Conservation (phyloP, 2,329 filamentous ascomycete species). For the Diaporthe vexans region DNA sequence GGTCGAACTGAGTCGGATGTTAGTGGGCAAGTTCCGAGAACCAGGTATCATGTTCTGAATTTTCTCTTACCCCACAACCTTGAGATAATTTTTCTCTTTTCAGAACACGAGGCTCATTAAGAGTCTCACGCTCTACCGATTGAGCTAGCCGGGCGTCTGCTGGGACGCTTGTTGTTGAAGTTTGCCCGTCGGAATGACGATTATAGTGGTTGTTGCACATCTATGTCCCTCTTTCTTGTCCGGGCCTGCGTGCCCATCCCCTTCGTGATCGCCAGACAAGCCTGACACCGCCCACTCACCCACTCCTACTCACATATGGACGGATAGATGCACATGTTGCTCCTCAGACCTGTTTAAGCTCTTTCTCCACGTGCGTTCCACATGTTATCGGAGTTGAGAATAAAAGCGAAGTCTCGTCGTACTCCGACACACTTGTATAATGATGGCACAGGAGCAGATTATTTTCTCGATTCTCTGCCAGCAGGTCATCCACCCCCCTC, state of each 20-base stretch:
- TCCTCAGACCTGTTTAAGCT: not conserved
- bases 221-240: not conserved
- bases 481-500: too few relatives aligned
- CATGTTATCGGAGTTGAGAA: not conserved
- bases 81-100: conserved; percentile 19
- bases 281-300: not conserved
- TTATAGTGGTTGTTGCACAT: not conserved
- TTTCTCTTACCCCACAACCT: conserved; percentile 36
- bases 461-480: not conserved
- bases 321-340: not conserved
- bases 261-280: not conserved
- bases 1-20: conserved; percentile 43
- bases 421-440: not conserved
- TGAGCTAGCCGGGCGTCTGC: conserved; percentile 70
- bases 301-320: not conserved
- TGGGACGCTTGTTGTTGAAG: conserved; percentile 15
- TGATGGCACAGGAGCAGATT: too few relatives aligned
- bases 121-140: conserved; percentile 82
- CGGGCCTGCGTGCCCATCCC: too few relatives aligned
- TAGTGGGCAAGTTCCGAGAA: not conserved
- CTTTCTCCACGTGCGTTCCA: not conserved
- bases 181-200: too few relatives aligned
- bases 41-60: not conserved
- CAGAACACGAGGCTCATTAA: conserved; percentile 55
- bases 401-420: not conserved